Base-by-base conservation (phyloP, 495 filamentous ascomycete genomes). In the Penicillium coprophilum region DNA sequence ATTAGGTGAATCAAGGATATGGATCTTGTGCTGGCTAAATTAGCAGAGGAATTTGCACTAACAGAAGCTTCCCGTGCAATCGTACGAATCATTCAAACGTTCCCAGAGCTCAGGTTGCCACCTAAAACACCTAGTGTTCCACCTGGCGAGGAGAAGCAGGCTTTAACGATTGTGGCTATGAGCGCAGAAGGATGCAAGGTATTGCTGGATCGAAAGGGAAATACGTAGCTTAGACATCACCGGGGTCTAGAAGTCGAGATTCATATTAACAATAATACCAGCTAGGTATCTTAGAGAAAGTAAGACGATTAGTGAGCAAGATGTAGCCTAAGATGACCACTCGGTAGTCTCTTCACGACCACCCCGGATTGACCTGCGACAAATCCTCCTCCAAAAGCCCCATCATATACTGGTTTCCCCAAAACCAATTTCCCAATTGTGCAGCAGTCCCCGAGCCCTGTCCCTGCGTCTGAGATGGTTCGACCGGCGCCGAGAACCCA, bases 361-460 rank as follows among this genome's bases (percentile, higher is more conserved):
- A 65, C 48, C 71, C 71, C 72, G 77, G 71, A 55, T 81, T 77
- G 39, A 85, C 80, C 51, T 75, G 67, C 10, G 78, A 77, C 19
- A 84, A 46, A 63, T 86, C 84, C 58, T 83, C 82, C 58, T 87
- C 84, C 46, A 88, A 56, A 55, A 89, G 55, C 0, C 80, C 82
- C 72, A 87, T 74, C 70, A 89, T 83, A 61, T 85, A 80, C 39
- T 82, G 80, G 60, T 85, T 86, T 0, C 85, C 82, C 31, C 82
- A 85, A 58, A 85, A 89, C 86, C 85, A 89, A 57, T 85, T 85
- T 20, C 82, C 83, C 10, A 88, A 60, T 53, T 83, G 79, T 27
- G 48, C 21, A 15, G 58, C 24, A 51, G 54, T 28, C 36, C 50
- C 23, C 48, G 59, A 20, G 49, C 50, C 62, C 45, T 51, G 65